A percentile compares a stretch with the other conserved stretches of the same genome.
These are phyloP conservation scores for Porcisia hertigi DNA, from an alignment of 208 protist species.

Conservation along the genomic window DNA sequence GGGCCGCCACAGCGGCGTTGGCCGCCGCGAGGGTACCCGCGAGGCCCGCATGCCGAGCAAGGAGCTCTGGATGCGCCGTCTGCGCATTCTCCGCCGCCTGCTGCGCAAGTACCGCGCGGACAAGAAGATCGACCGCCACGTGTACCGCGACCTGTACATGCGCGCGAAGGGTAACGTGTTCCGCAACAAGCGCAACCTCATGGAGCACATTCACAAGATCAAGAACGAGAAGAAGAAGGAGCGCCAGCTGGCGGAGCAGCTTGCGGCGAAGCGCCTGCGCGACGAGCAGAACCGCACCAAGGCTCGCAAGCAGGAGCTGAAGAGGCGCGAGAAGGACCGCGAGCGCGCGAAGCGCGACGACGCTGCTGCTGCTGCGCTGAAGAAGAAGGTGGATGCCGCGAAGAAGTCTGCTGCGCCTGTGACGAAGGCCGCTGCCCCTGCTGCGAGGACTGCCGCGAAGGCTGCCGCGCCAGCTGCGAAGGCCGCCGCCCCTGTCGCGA, in stretches of 20 bases:
- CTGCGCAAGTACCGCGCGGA: constrained; percentile 97
- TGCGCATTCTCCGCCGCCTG: constrained; percentile 97
- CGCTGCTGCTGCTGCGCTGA: constrained; percentile 43
- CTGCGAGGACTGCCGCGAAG: too few relatives aligned
- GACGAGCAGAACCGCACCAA: constrained; percentile 74
- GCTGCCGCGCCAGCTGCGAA: constrained; percentile 55
- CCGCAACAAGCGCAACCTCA: constrained; percentile 99
- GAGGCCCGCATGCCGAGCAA: constrained; percentile 98
- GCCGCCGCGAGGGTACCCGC: constrained; percentile 96
- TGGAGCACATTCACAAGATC: constrained; percentile 98
- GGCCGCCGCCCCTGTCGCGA: constrained; percentile 46
- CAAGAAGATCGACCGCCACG: constrained; percentile 98
- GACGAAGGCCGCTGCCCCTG: constrained; percentile 43
- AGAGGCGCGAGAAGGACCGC: constrained; percentile 77
- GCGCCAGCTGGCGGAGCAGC: constrained; percentile 93
- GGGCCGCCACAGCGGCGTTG: constrained; percentile 94
- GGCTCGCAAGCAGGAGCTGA: constrained; percentile 72
- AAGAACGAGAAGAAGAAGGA: constrained; percentile 97
- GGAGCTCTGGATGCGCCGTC: constrained; percentile 97
- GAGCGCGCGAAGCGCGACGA: constrained; percentile 69
- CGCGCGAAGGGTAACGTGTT: constrained; percentile 99
- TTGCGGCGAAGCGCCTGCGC: constrained; percentile 70
- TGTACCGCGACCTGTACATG: constrained; percentile 98
- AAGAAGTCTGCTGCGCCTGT: constrained; percentile 53
- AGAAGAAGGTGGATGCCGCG: constrained; percentile 47